These are phyloP conservation scores for Sugiyamaella xylanicola DNA, from an alignment of 1,139 yeast species.

Conservation along the genomic window DNA sequence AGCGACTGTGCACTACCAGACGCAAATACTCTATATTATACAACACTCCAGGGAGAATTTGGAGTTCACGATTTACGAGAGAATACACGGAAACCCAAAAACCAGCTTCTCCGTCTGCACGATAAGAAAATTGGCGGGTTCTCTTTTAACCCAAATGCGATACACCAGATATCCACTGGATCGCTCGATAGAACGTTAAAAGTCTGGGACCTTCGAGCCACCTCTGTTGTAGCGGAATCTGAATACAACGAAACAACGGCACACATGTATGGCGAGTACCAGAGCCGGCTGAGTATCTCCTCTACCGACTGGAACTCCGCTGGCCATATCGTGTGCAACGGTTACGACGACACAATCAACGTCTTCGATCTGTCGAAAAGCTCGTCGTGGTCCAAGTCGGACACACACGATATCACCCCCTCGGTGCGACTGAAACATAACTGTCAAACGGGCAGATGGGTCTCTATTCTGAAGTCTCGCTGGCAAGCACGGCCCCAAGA, in stretches of 20 bases:
- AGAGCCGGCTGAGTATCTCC: slow-evolving; percentile 77
- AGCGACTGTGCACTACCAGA: slow-evolving; percentile 60
- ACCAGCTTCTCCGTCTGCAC: slow-evolving; percentile 58
- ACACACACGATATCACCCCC: slow-evolving; percentile 50
- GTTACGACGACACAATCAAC: slow-evolving; percentile 82
- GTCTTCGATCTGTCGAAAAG: slow-evolving; percentile 50
- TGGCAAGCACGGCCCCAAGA: slow-evolving; percentile 78
- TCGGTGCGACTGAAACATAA: slow-evolving; percentile 71
- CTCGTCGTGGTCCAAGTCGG: slow-evolving; percentile 27
- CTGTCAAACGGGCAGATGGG: slow-evolving; percentile 97
- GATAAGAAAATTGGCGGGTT: slow-evolving; percentile 93
- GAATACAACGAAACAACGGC: slow-evolving; percentile 52
- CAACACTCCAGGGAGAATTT: slow-evolving; percentile 80
- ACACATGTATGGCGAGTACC: slow-evolving; percentile 61
- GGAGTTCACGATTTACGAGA: slow-evolving; percentile 65
- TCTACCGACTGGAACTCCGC: slow-evolving; percentile 80
- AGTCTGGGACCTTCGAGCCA: slow-evolving; percentile 79
- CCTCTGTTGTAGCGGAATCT: slow-evolving; percentile 48
- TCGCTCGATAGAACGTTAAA: slow-evolving; percentile 83
- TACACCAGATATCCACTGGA: slow-evolving; percentile 72
- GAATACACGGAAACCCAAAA: slow-evolving; percentile 28
- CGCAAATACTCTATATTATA: slow-evolving; percentile 61
- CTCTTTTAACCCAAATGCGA: slow-evolving; percentile 66
- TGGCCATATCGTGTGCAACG: slow-evolving; percentile 83
- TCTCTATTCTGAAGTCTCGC: slow-evolving; percentile 79